phyloP scores from a whole-genome alignment of 2,329 filamentous ascomycete species.

The Cercospora sp. region DNA sequence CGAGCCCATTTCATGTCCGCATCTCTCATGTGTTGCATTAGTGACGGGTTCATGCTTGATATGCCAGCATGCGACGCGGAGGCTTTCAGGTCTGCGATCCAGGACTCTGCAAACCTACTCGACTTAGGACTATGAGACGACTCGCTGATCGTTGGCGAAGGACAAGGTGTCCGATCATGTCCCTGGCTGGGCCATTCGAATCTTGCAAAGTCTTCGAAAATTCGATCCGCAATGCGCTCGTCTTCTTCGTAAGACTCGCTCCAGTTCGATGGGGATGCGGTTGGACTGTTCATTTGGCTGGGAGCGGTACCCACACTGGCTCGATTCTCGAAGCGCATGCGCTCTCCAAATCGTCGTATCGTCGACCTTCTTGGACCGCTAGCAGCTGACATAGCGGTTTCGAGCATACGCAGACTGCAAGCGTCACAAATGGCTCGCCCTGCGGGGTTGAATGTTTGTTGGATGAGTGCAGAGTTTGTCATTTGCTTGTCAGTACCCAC shows the following conservation, averaged over 20 bases:
- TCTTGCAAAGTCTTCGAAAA: slow-evolving; percentile 8
- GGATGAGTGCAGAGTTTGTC: not conserved
- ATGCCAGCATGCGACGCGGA: slow-evolving; percentile 8
- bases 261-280: not conserved
- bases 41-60: not conserved
- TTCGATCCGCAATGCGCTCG: not conserved
- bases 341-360: not conserved
- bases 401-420: not conserved
- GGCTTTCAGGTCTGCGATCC: slow-evolving; percentile 8
- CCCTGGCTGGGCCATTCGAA: slow-evolving; percentile 10
- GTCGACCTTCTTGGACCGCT: not conserved
- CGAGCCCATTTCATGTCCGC: not conserved
- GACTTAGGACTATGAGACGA: not conserved
- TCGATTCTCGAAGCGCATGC: not conserved
- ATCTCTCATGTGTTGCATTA: slow-evolving; percentile 7
- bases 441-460: not conserved
- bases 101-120: not conserved
- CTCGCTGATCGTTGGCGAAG: not conserved
- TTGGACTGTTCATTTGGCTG: not conserved
- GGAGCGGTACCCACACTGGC: not conserved
- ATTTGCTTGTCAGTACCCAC: not conserved
- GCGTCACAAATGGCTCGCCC: not conserved
- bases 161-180: not conserved
- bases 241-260: not conserved
- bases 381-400: not conserved